Percentiles rank a stretch among this genome's conserved stretches.
phyloP scores from a whole-genome alignment of 2,329 filamentous ascomycete species.

The Magnaporthiopsis rhizophila region DNA sequence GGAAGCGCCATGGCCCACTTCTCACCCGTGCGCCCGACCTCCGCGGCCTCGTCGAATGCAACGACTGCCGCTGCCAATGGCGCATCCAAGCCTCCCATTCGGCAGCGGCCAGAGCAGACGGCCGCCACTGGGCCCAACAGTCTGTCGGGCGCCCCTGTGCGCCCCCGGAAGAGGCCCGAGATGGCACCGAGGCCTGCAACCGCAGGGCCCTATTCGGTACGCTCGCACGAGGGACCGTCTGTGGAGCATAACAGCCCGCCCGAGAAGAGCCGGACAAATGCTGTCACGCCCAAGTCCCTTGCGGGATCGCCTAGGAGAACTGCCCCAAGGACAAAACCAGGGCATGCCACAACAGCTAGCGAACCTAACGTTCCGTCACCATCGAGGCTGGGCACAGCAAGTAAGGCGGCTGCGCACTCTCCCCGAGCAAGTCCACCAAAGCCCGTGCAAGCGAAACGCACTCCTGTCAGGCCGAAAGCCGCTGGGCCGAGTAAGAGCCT shows the following conservation, averaged over 20 bases:
- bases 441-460: slow-evolving; percentile 13
- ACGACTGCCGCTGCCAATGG: slow-evolving; percentile 23
- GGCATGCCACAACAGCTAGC: slow-evolving; percentile 40
- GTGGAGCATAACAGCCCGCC: slow-evolving; percentile 37
- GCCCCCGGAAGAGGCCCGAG: slow-evolving; percentile 51
- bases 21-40: slow-evolving; percentile 40
- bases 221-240: slow-evolving; percentile 38
- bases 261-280: slow-evolving; percentile 36
- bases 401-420: slow-evolving; percentile 15
- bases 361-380: slow-evolving; percentile 44
- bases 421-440: slow-evolving; percentile 24
- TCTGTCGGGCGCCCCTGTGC: slow-evolving; percentile 56
- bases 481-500: slow-evolving; percentile 2
- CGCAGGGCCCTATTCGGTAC: slow-evolving; percentile 56
- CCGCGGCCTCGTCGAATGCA: slow-evolving; percentile 26
- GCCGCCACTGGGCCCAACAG: slow-evolving; percentile 43
- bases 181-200: slow-evolving; percentile 52
- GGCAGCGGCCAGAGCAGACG: slow-evolving; percentile 34
- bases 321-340: slow-evolving; percentile 35
- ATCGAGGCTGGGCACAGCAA: slow-evolving; percentile 17
- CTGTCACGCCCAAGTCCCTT: slow-evolving; percentile 40
- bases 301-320: slow-evolving; percentile 46
- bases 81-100: slow-evolving; percentile 28
- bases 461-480: not conserved
- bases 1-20: slow-evolving; percentile 58